Conservation (phyloP, 768 basidiomycete genomes). For the Cyclocybe cylindracea region DNA sequence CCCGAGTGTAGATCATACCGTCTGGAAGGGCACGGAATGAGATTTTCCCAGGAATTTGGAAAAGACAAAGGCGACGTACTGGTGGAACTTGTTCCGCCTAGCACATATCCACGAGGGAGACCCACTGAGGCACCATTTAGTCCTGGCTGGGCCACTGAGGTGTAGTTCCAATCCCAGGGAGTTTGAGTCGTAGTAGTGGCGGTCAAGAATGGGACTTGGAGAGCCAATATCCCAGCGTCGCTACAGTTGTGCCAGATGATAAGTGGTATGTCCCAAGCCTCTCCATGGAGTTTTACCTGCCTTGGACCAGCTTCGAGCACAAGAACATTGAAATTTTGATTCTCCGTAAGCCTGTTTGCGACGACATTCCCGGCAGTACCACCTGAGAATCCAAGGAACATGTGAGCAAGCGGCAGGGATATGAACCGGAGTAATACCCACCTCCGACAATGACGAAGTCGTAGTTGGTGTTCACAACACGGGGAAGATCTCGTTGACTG, state of each 20-base stretch:
- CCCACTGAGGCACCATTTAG: conserved; percentile 20
- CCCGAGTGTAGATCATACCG: conserved; percentile 31
- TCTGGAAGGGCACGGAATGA: conserved; percentile 14
- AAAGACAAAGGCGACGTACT: conserved; percentile 1
- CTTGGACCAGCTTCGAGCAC: conserved; percentile 57
- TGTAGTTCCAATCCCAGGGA: conserved; percentile 32
- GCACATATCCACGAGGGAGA: conserved; percentile 27
- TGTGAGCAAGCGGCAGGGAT: neutral
- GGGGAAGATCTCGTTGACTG: no score
- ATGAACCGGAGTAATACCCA: conserved; percentile 3
- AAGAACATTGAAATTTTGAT: conserved; percentile 44
- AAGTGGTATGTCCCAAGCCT: neutral
- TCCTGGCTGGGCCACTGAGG: conserved; percentile 22
- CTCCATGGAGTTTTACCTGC: conserved; percentile 25
- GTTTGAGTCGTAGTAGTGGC: conserved; percentile 15
- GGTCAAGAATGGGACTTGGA: conserved; percentile 14
- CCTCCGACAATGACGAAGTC: conserved; percentile 28
- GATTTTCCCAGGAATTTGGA: conserved; percentile 1
- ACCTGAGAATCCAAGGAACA: conserved; percentile 18
- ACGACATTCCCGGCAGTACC: conserved; percentile 36
- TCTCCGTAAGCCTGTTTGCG: conserved; percentile 46
- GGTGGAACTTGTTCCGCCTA: conserved; percentile 32
- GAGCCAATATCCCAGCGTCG: conserved; percentile 14
- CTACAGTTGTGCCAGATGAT: neutral
- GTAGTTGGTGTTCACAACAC: neutral